A percentile compares a stretch with the other conserved stretches of the same genome.
Conservation (phyloP, 768 basidiomycete genomes). For the Leccinum subtestaceum region DNA sequence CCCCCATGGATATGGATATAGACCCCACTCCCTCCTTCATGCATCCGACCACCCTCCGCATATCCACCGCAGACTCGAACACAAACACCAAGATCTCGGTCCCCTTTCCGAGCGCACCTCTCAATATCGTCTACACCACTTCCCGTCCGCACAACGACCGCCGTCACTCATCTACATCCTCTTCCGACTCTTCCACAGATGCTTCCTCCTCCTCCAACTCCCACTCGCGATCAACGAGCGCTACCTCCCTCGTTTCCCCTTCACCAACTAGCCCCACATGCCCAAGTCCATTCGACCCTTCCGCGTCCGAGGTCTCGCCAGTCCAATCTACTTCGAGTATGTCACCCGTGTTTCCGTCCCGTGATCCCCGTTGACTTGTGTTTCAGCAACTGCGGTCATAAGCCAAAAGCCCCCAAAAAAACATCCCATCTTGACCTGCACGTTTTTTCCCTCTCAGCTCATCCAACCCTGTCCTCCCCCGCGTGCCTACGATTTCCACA, state of each 20-base stretch:
- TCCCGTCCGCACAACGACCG: slow-evolving; percentile 23
- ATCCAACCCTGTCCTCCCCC: slow-evolving; percentile 29
- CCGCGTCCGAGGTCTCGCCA: slow-evolving; percentile 3
- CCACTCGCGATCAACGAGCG: slow-evolving; percentile 22
- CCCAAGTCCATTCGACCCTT: not conserved
- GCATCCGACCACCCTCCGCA: slow-evolving; percentile 39
- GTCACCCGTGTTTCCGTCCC: not conserved
- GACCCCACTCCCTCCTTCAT: slow-evolving; percentile 32
- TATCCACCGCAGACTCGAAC: slow-evolving; percentile 22
- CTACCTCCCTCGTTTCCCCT: slow-evolving; percentile 31
- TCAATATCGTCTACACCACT: slow-evolving; percentile 11
- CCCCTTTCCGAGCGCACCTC: slow-evolving; percentile 13
- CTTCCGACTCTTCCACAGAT: slow-evolving; percentile 24
- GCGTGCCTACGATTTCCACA: slow-evolving; percentile 19
- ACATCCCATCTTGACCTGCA: slow-evolving; percentile 46
- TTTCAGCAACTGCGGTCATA: slow-evolving; percentile 9
- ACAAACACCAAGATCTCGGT: slow-evolving; percentile 8
- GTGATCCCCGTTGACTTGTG: not conserved
- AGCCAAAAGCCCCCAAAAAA: slow-evolving; percentile 12
- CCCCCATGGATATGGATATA: slow-evolving; percentile 30
- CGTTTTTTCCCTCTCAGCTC: slow-evolving; percentile 49
- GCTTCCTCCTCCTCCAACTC: slow-evolving; percentile 23
- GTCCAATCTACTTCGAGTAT: slow-evolving; percentile 4
- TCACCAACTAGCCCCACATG: slow-evolving; percentile 23
- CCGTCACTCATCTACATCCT: slow-evolving; percentile 30